Evolutionary conservation across 495 filamentous ascomycete species (phyloP).

Genomic region (Schizothecium vesticola): DNA sequence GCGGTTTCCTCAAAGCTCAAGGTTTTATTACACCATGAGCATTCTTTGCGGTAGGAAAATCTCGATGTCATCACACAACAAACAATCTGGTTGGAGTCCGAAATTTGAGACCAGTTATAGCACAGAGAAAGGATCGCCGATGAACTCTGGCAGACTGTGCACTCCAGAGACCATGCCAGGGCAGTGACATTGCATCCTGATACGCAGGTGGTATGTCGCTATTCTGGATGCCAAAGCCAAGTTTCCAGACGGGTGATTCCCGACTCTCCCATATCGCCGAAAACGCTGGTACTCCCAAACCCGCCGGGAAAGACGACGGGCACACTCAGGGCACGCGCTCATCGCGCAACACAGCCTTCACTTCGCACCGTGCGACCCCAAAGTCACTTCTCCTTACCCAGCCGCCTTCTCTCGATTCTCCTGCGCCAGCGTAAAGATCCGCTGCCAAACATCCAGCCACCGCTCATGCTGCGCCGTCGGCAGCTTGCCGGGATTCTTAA

Average conservation of each 20-base stretch:
- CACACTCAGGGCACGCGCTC: not conserved
- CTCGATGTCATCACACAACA: not conserved
- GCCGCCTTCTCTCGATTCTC: conserved; percentile 23
- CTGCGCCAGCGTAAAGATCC: conserved; percentile 39
- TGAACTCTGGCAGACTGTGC: not conserved
- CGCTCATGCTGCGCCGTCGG: conserved; percentile 59
- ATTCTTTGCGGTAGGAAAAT: not conserved
- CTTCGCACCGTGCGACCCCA: not conserved
- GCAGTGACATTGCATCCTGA: not conserved
- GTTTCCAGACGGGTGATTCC: not conserved
- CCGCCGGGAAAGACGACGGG: not conserved
- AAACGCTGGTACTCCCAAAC: not conserved
- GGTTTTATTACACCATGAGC: not conserved
- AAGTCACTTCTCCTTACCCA: not conserved
- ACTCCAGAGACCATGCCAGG: not conserved
- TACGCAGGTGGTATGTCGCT: not conserved
- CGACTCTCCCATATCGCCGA: not conserved
- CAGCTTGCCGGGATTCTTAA: conserved; percentile 68
- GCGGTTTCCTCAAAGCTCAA: not conserved
- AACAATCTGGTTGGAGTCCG: not conserved
- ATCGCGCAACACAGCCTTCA: not conserved
- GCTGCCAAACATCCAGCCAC: conserved; percentile 70
- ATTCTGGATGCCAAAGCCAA: not conserved
- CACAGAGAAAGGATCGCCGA: not conserved
- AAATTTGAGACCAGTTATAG: not conserved